These are phyloP conservation scores for Ulota crispa DNA, from an alignment of 225 moss, liverwort and hornwort species.

Conservation along the genomic window DNA sequence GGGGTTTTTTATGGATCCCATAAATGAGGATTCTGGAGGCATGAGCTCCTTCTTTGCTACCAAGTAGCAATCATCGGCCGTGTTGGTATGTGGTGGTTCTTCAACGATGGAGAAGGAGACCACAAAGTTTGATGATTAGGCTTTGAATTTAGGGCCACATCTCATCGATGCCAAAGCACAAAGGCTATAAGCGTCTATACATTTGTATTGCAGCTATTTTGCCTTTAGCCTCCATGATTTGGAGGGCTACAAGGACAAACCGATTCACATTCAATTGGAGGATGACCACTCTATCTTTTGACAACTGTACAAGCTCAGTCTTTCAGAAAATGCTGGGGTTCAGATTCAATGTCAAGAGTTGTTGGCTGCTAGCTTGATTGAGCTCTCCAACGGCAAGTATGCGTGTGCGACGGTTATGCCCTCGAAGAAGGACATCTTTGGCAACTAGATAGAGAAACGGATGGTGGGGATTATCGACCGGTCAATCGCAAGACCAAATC, in stretches of 20 bases:
- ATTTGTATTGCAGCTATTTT: background rate
- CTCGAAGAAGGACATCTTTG: no score
- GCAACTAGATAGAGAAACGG: no score
- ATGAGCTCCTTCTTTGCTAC: no score
- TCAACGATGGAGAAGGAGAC: background rate
- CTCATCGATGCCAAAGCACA: background rate
- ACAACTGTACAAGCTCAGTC: no score
- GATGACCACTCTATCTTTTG: background rate
- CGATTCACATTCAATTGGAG: background rate
- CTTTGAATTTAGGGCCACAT: background rate
- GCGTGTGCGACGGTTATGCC: no score
- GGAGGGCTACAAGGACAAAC: background rate
- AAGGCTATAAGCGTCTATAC: background rate
- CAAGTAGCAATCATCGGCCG: background rate
- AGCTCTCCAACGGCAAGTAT: no score
- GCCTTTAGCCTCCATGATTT: background rate
- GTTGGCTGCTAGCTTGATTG: no score
- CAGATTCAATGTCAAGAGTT: no score
- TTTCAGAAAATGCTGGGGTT: no score
- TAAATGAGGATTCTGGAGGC: background rate
- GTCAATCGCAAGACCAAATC: no score
- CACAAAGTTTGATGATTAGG: background rate
- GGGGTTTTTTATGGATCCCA: no score
- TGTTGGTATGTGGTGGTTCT: fast-evolving
- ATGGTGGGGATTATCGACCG: no score